phyloP scores from a whole-genome alignment of 2,329 filamentous ascomycete species.

The Daldinia eschscholtzii region DNA sequence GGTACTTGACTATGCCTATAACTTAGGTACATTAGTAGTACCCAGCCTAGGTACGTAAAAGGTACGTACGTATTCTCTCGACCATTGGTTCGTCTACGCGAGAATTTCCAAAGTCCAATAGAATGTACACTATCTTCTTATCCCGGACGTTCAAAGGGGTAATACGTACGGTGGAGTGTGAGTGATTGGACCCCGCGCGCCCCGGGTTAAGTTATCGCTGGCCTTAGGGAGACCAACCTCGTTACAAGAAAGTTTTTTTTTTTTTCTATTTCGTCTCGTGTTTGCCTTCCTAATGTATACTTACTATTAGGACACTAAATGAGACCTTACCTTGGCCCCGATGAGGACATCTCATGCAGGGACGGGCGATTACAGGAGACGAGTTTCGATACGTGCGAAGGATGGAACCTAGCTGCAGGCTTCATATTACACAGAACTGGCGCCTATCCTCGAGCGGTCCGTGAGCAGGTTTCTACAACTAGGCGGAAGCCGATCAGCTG shows the following conservation, averaged over 20 bases:
- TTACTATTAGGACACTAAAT: constrained; percentile 12
- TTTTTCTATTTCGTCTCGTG: constrained; percentile 26
- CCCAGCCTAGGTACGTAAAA: not conserved
- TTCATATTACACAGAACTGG: constrained; percentile 32
- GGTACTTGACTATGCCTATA: no score
- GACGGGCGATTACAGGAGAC: constrained; percentile 43
- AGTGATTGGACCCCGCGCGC: constrained; percentile 24
- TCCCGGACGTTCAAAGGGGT: constrained; percentile 27
- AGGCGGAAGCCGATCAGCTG: constrained; percentile 43
- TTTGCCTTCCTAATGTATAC: constrained; percentile 35
- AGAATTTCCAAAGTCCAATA: constrained; percentile 27
- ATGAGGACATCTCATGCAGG: constrained; percentile 31
- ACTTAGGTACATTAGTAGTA: no score
- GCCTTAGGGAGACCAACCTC: not conserved
- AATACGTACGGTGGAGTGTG: constrained; percentile 10
- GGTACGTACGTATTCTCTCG: constrained; percentile 7
- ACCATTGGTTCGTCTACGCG: constrained; percentile 19
- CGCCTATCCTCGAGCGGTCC: constrained; percentile 9
- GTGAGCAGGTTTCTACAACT: constrained; percentile 30
- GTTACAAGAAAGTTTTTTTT: constrained; percentile 15
- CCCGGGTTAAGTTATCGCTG: constrained; percentile 1
- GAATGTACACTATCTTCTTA: constrained; percentile 15
- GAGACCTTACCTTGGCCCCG: constrained; percentile 25
- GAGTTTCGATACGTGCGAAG: constrained; percentile 42
- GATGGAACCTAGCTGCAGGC: constrained; percentile 34